Evolutionary conservation across 2,329 filamentous ascomycete genomes (phyloP).

Genomic region (Calonectria hongkongensis): DNA sequence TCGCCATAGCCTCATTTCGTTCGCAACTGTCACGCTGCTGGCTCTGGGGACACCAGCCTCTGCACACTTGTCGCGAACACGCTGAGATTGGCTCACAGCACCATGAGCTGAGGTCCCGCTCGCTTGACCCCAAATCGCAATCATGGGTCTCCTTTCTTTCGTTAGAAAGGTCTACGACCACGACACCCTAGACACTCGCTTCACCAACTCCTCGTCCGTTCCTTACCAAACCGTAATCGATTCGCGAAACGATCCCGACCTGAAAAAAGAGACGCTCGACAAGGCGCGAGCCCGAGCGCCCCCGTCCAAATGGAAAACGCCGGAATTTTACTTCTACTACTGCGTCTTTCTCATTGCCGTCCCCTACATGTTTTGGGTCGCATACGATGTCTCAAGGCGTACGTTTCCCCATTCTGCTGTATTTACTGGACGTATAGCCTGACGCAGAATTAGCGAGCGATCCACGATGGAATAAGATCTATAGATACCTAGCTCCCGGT

Average conservation of each 20-base stretch:
- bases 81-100: slow-evolving; percentile 20
- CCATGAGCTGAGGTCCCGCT: slow-evolving; percentile 51
- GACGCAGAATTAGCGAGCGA: slow-evolving; percentile 78
- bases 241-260: slow-evolving; percentile 65
- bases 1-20: slow-evolving; percentile 24
- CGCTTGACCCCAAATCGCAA: slow-evolving; percentile 46
- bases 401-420: slow-evolving; percentile 54
- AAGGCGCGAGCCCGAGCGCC: slow-evolving; percentile 67
- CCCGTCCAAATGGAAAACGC: slow-evolving; percentile 87
- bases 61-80: neutral
- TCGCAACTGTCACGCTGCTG: neutral
- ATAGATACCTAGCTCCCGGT: slow-evolving; percentile 82
- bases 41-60: slow-evolving; percentile 11
- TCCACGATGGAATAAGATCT: slow-evolving; percentile 86
- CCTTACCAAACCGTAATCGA: slow-evolving; percentile 78
- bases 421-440: slow-evolving; percentile 19
- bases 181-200: slow-evolving; percentile 76
- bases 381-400: slow-evolving; percentile 90
- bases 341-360: slow-evolving; percentile 79
- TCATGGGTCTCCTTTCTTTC: slow-evolving; percentile 67
- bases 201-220: slow-evolving; percentile 81
- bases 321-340: slow-evolving; percentile 91
- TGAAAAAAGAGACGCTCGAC: slow-evolving; percentile 55
- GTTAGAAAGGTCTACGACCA: slow-evolving; percentile 76
- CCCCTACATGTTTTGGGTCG: slow-evolving; percentile 93